Base-by-base conservation (phyloP, 225 moss, liverwort and hornwort species). In the Polytrichum commune region DNA sequence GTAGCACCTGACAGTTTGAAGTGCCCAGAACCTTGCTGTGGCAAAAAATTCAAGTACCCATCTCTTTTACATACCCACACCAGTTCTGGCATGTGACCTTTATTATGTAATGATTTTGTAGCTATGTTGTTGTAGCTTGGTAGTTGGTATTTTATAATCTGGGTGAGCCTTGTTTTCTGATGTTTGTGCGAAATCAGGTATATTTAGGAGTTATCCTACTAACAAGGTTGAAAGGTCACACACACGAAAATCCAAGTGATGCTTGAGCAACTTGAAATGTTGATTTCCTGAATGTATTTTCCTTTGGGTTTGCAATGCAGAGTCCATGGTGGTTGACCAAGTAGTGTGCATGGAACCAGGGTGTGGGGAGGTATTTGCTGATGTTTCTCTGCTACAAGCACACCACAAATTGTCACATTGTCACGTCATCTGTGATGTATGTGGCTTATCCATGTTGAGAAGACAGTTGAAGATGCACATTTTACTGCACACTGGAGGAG, bases 21-120 rank as follows among this genome's bases (percentile, higher is more conserved):
- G 9, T 91, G 89, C 55, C 65, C 65, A 19, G 69, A 81, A 55
- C 60, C 84, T 68, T 81, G 85, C 8, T 91, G 93, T 72, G 82
- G 85, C 22, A 86, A 72, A 73, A 8, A 35, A 6, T 93, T 90
- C 35, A 82, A 76, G 6, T 93, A 81, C 65, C 83, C 69, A 28
- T 90, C 93, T 18, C 27, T 72, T 66, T 65, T 85, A 63, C 82
- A 46, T 46, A 46, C 46, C 46, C 16, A 46, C 16, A 4, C 3
- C 13, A 46, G 13, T 46, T 46, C 13, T 13, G 46, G 46, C 46
- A 16, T 46, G 4, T 46, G 46, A 46, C 13, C 13, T 46, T 35
- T 46, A 46, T 46, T 13, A 13, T 13, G 13, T 46, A 46, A 46
- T 16, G 46, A 46, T 46, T 46, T 46, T 46, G 46, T 10, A 46